Conservation (phyloP, 495 filamentous ascomycete species). For the Tuber melanosporum region DNA sequence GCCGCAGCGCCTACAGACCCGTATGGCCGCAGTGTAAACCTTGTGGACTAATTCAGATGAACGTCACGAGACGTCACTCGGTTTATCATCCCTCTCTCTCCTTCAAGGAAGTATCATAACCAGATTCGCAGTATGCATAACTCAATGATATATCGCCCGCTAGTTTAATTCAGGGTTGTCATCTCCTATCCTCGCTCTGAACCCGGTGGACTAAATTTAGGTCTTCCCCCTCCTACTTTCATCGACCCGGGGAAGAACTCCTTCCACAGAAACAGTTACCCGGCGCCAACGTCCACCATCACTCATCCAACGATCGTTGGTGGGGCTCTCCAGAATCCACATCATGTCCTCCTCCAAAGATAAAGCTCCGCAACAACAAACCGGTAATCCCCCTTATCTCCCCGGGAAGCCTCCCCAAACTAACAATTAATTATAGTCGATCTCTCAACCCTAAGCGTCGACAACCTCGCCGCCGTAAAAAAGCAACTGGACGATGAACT, state of each 20-base stretch:
- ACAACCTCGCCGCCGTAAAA: conserved; percentile 57
- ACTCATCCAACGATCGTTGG: not conserved
- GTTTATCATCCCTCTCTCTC: not conserved
- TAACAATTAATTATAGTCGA: conserved; percentile 49
- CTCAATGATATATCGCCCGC: too few species aligned
- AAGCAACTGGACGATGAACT: conserved; percentile 93
- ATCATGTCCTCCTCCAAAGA: not conserved
- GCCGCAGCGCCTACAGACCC: too few species aligned
- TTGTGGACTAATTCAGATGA: not conserved
- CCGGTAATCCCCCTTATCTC: not conserved
- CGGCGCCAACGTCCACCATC: not conserved
- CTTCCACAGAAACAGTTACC: not conserved
- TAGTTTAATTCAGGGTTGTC: too few species aligned
- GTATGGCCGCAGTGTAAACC: not conserved
- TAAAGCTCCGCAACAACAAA: not conserved
- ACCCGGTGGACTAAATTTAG: not conserved
- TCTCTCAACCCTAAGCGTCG: conserved; percentile 53
- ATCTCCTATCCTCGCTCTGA: not conserved
- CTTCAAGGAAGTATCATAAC: too few species aligned
- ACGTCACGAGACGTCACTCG: not conserved
- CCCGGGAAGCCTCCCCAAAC: not conserved
- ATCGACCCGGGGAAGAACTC: not conserved
- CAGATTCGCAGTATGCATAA: too few species aligned
- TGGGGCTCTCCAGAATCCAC: not conserved
- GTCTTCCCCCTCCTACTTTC: not conserved